Percentiles rank a stretch among this genome's conserved stretches.
Evolutionary conservation across 2,329 filamentous ascomycete species (phyloP).

Genomic region (Penicillium sumatraense): DNA sequence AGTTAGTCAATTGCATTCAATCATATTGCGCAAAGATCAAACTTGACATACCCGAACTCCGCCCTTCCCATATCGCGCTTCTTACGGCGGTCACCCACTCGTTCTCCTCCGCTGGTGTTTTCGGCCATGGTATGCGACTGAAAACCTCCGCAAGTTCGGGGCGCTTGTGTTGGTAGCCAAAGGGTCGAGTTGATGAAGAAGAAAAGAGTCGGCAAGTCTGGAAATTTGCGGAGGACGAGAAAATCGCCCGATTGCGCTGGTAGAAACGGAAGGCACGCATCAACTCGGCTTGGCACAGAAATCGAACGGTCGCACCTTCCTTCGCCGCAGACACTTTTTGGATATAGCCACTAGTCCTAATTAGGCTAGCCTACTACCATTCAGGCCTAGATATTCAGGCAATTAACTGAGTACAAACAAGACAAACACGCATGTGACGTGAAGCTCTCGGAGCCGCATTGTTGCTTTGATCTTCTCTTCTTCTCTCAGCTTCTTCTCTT

Average conservation of each 20-base stretch:
- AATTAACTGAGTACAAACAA: background rate
- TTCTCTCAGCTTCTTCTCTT: background rate
- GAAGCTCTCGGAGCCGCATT: constrained; percentile 6
- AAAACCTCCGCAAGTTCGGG: constrained; percentile 24
- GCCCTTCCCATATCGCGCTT: constrained; percentile 69
- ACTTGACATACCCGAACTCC: constrained; percentile 63
- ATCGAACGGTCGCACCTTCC: background rate
- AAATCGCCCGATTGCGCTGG: constrained; percentile 14
- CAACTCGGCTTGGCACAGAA: constrained; percentile 13
- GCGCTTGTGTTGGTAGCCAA: constrained; percentile 8
- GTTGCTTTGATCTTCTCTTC: background rate
- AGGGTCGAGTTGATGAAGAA: constrained; percentile 6
- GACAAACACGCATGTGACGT: constrained; percentile 13
- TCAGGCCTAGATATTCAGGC: background rate
- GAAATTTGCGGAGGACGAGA: background rate
- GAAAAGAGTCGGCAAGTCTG: background rate
- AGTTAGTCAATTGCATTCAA: constrained; percentile 47
- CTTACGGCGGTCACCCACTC: constrained; percentile 56
- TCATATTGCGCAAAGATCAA: constrained; percentile 7
- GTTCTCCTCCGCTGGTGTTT: constrained; percentile 37
- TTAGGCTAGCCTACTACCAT: background rate
- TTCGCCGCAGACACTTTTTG: background rate
- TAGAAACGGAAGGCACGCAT: constrained; percentile 29
- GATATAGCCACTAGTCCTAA: background rate
- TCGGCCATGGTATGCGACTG: constrained; percentile 36